Base-by-base conservation (phyloP, 495 filamentous ascomycete species). In the Terfezia boudieri region DNA sequence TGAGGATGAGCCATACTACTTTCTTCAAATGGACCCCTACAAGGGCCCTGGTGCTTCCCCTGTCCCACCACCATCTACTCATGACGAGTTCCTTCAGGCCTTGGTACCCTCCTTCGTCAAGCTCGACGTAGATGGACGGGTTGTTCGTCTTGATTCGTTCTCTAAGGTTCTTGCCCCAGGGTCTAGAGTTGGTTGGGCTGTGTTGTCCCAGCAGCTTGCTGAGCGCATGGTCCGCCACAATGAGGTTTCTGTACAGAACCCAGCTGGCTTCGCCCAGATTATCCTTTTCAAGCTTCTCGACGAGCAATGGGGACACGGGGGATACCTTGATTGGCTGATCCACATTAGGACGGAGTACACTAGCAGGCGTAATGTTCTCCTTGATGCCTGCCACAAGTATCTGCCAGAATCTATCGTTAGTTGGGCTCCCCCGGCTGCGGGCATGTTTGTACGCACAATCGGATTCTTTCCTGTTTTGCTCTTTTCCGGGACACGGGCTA, bases 1-100 rank as follows among this genome's bases (percentile, higher is more conserved):
- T 57, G 89, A 96, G 68, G 89, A 96, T 65, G 89, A 96, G 64
- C 89, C 89, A n/a, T 94, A 94, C 69, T 83, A 84, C 67, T 98
- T 89, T 71, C 73, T 98, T 52, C 90, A 98, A 70, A 94, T 98
- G 86, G 78, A 84, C 64, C 79, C 84, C 1, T 90, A 88, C 68
- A 72, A 72, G 12, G 76, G 76, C 23, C 64, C 71, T 35, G 67
- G 73, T 52, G 66, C 68, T 17, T 66, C 70, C 4, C 69, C 76
- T 4, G 66, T 69, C 2, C 56, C 58, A 46, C 59, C 67, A 32
- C 64, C 66, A 0, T 53, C 58, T 49, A 62, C 36, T 43, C 57
- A 64, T 20, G 58, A 65, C 1, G 68, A 71, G 10, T 80, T 77
- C 60, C 64, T 81, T 46, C 56, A 61, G 4, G 63, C 66, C 3